Base-by-base conservation (phyloP, 2,329 filamentous ascomycete species). In the Paracamarosporium sp. region DNA sequence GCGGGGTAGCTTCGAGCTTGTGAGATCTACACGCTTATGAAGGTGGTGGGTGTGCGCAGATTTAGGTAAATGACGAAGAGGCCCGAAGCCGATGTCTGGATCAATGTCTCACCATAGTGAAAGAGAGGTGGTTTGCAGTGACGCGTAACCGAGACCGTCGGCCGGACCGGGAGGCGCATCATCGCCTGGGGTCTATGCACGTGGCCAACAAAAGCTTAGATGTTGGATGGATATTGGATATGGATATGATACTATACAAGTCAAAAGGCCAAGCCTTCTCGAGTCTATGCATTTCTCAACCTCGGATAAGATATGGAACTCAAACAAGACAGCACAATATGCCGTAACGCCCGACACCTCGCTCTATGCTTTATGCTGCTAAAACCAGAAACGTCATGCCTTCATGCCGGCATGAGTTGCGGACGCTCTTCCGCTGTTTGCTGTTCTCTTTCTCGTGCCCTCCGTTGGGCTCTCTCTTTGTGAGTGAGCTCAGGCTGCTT, bases 401-500 rank as follows among this genome's bases (percentile, higher is more conserved):
- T 9, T 17, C 24, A 50, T 62, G 75, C 76, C 59, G 76, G 55
- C 69, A 78, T 73, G 30, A 75, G 74, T 59, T 78, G 69, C 54
- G 69, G 64, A 33, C 60, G 63, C 55, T 74, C 66, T 57, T 72
- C 68, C 47, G 67, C 66, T 60, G 68, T 69, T 77, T 74, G 35
- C 71, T 67, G 38, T 15, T 68, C 69, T 40, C 67, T 67, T n/a
- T 54, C 51, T 22, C 43, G 30, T 31, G 44, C 44, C n/a, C 47
- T 52, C 22, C 45, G 28, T 47, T 71, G 61, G 11, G 62, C 71
- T 56, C 69, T 70, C 46, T 73, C 62, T 47, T 65, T 63, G 22
- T 68, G 61, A 20, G 69, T 73, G 17, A 70, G 66, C 27, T 75
- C 70, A 44, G 71, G 70, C 22, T 69, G 63, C 20, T 67, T 61